phyloP scores from a whole-genome alignment of 202 grass and related monocot species.

The Digitaria exilis region DNA sequence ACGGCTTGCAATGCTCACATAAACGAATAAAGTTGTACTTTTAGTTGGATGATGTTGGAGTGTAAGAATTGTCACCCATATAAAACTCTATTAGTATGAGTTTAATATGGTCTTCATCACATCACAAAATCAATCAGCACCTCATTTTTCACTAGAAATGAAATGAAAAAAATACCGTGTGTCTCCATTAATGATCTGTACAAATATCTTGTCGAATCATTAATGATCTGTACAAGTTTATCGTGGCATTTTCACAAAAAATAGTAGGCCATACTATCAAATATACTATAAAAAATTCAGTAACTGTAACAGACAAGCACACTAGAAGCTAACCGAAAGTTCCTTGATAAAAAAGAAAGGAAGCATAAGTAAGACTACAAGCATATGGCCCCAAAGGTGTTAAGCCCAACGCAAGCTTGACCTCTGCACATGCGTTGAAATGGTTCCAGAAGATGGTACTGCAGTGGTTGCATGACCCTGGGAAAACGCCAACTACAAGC shows the following conservation, averaged over 20 bases:
- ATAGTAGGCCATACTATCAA: no score
- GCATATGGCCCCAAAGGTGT: no score
- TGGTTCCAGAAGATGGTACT: no score
- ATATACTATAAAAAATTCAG: no score
- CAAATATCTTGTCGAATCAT: not conserved
- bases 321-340: not conserved
- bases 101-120: not conserved
- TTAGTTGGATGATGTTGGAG: not conserved
- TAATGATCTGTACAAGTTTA: not conserved
- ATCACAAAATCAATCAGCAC: not conserved
- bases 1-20: not conserved
- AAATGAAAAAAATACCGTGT: no score
- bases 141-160: not conserved
- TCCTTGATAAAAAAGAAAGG: no score
- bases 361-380: no score
- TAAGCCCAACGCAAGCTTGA: no score
- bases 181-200: not conserved
- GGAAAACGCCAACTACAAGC: no score
- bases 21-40: not conserved
- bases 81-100: not conserved
- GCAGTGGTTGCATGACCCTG: no score
- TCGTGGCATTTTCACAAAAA: not conserved
- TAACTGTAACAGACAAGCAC: not conserved
- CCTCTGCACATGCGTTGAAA: no score
- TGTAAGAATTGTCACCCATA: not conserved